Conservation (phyloP, 2,329 filamentous ascomycete species). For the Emergomyces pasteurianus region DNA sequence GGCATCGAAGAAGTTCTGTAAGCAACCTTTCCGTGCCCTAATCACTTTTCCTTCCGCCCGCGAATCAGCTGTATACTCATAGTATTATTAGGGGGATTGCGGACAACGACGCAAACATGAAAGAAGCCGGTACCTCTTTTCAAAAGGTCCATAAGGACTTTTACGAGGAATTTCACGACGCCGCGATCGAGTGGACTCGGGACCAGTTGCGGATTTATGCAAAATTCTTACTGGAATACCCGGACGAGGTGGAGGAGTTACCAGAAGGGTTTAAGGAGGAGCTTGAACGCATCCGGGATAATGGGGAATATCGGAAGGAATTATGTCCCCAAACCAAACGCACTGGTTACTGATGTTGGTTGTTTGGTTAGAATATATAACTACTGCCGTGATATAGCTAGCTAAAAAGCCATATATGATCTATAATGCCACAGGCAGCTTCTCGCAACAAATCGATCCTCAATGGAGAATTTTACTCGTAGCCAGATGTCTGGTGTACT, state of each 20-base stretch:
- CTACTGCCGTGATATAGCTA: background rate
- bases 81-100: background rate
- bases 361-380: background rate
- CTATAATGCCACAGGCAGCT: too few relatives aligned
- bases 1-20: conserved; percentile 4
- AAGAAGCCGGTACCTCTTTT: background rate
- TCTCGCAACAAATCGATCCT: too few relatives aligned
- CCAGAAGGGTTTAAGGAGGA: background rate
- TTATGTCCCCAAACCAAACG: background rate
- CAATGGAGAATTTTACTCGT: background rate
- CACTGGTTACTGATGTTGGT: background rate
- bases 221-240: background rate
- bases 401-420: background rate
- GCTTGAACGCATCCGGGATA: background rate
- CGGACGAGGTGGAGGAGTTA: background rate
- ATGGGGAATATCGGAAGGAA: background rate
- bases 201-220: conserved; percentile 1
- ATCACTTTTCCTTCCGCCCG: background rate
- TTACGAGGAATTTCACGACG: background rate
- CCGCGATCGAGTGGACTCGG: background rate
- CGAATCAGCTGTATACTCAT: background rate
- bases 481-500: background rate
- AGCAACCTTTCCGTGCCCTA: background rate
- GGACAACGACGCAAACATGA: background rate
- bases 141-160: conserved; percentile 1